Conservation (phyloP, 2,329 filamentous ascomycete species). For the Fonsecaea multimorphosa region DNA sequence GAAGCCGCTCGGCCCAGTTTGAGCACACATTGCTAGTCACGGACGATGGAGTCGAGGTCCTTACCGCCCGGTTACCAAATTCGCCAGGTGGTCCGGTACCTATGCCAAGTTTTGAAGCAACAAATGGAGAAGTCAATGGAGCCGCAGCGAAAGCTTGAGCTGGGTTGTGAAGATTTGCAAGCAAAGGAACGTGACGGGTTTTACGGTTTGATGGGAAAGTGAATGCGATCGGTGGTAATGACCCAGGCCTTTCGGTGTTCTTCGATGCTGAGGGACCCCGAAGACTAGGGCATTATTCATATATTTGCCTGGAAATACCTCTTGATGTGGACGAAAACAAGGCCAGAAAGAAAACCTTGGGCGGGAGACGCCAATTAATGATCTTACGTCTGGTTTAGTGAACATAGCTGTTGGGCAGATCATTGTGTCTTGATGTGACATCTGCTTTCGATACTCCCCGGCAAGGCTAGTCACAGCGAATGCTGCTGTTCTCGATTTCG, state of each 20-base stretch:
- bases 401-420: not conserved
- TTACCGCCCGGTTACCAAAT: constrained; percentile 74
- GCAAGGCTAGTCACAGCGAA: not conserved
- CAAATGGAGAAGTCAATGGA: constrained; percentile 28
- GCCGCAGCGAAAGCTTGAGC: constrained; percentile 23
- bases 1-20: constrained; percentile 91
- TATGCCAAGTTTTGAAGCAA: constrained; percentile 19
- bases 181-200: not conserved
- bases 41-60: constrained; percentile 78
- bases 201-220: not conserved
- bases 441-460: not conserved
- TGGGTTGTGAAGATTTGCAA: not conserved
- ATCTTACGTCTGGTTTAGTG: not conserved
- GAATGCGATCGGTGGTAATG: not conserved
- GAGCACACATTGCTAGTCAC: constrained; percentile 86
- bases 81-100: constrained; percentile 76
- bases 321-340: not conserved
- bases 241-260: not conserved
- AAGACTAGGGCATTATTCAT: not conserved
- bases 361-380: too few relatives aligned
- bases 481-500: not conserved
- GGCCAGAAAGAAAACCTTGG: too few relatives aligned
- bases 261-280: not conserved
- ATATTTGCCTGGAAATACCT: not conserved
- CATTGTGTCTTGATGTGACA: not conserved